Base-by-base conservation (phyloP, 805 yeast genomes). In the Metschnikowia baotianmanensis region DNA sequence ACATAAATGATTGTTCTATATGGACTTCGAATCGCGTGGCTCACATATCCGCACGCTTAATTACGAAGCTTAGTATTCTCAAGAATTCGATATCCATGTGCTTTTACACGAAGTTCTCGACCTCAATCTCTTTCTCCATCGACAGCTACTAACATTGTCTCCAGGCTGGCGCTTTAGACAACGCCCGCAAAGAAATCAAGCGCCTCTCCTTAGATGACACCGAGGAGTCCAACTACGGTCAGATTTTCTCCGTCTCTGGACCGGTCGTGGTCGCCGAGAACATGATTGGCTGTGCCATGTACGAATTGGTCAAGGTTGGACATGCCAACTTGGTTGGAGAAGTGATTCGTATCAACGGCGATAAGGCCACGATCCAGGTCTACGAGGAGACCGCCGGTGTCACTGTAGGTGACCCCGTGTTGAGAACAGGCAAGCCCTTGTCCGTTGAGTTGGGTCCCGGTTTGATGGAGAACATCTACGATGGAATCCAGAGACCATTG, bases 251-350 rank as follows among this genome's bases (percentile, higher is more conserved):
- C 23, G 97, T 93, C 36, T 90, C 98, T 16, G 99, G 99, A 59
- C 98, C 99, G 20, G 99, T 93, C 56, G 85, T 93, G 39, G 83
- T 93, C 35, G 99, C 99, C 36, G 98, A 93, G 69, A 85, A 93
- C 73, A 89, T 93, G 98, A 86, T 90, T 69, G 99, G 99, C 50
- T 88, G 97, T 80, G 97, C 98, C 57, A 93, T 93, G 99, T 91
- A 93, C 77, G 99, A 93, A 66, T 77, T 93, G 68, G 99, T 91
- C 59, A 89, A 83, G 66, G 99, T 93, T 51, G 98, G 99, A 55
- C 98, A 93, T 67, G 96, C 87, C 56, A 87, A 78, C 65, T 78
- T 93, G 63, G 98, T 93, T 34, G 99, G 99, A 65, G 99, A 93
- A 71, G 97, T 93, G 52, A 93, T 93, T 67, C 83, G 99, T 76